Evolutionary conservation across 768 basidiomycete species (phyloP), one percentile per base, ranked within the genome.

Genomic region (Auricularia sp.): DNA sequence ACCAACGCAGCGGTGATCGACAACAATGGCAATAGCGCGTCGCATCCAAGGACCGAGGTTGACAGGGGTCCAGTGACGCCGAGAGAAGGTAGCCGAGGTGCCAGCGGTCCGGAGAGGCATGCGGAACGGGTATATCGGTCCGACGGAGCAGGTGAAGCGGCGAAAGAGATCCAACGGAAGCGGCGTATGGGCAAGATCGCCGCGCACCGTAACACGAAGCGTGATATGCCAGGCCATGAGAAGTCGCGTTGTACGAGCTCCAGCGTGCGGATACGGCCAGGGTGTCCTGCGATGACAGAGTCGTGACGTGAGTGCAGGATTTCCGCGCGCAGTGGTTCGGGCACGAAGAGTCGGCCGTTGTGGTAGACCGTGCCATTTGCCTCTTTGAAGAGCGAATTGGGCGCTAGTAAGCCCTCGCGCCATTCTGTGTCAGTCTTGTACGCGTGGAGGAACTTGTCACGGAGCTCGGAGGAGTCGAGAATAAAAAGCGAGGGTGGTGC

Each of bases 181-280:
- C n/a, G n/a, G n/a, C n/a, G n/a, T n/a, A n/a, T n/a, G n/a, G n/a
- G n/a, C n/a, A n/a, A n/a, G n/a, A n/a, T n/a, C n/a, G n/a, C n/a
- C n/a, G n/a, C n/a, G n/a, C n/a, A n/a, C n/a, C n/a, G n/a, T n/a
- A n/a, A n/a, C n/a, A n/a, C n/a, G n/a, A n/a, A 71, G 12, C 58
- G 61, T 16, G 63, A 51, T 36, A 76, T 67, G 3, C 65, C 60
- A 2, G 73, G 80, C 80, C 80, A 83, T 1, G 72, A 78, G 67
- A 76, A 82, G 51, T 80, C 70, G 3, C 74, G 70, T 0, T 39
- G 54, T 4, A 82, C 66, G 2, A 75, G 64, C 3, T 73, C 67
- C 7, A 71, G 63, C 0, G 80, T 82, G 14, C 69, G 68, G 1
- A 63, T 66, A 8, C 67, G 71, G 2, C 67, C 62, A 63, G 58